Conservation (phyloP, 2,329 filamentous ascomycete species). For the Nemania sp. region DNA sequence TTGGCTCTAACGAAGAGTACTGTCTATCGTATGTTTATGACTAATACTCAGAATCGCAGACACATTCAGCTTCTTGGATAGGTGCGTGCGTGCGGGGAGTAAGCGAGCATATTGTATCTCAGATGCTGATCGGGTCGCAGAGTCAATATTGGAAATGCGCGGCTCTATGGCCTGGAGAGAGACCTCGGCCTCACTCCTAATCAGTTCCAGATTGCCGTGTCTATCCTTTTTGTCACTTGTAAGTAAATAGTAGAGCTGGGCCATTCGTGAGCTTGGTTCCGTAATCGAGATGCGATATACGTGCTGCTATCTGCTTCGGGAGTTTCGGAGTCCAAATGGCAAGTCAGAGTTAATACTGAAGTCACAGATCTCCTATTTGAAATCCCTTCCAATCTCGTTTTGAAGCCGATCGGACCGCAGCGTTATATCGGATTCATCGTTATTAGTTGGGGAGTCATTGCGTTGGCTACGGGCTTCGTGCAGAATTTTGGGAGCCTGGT, state of each 20-base stretch:
- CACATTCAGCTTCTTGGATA: constrained; percentile 74
- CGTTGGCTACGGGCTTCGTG: constrained; percentile 70
- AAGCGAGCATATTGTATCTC: neutral
- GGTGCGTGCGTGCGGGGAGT: constrained; percentile 45
- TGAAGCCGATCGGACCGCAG: constrained; percentile 65
- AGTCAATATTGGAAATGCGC: constrained; percentile 75
- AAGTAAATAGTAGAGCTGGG: constrained; percentile 36
- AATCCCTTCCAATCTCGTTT: constrained; percentile 65
- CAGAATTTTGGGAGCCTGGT: constrained; percentile 67
- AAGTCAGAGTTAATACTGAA: neutral
- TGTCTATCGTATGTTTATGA: neutral
- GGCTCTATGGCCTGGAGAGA: constrained; percentile 64
- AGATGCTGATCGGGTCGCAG: constrained; percentile 35
- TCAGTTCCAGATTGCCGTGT: constrained; percentile 71
- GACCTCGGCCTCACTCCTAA: constrained; percentile 63
- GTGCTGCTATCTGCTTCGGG: neutral
- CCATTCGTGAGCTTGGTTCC: neutral
- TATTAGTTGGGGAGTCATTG: constrained; percentile 66
- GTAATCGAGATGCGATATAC: neutral
- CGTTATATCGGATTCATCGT: constrained; percentile 69
- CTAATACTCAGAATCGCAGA: constrained; percentile 41
- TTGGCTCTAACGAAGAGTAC: neutral
- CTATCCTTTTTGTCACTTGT: constrained; percentile 69
- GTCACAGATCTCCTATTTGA: constrained; percentile 56
- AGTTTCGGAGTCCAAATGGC: neutral